These are phyloP conservation scores for Colletotrichum tamarilloi DNA, from an alignment of 2,329 filamentous ascomycete species.

Conservation along the genomic window DNA sequence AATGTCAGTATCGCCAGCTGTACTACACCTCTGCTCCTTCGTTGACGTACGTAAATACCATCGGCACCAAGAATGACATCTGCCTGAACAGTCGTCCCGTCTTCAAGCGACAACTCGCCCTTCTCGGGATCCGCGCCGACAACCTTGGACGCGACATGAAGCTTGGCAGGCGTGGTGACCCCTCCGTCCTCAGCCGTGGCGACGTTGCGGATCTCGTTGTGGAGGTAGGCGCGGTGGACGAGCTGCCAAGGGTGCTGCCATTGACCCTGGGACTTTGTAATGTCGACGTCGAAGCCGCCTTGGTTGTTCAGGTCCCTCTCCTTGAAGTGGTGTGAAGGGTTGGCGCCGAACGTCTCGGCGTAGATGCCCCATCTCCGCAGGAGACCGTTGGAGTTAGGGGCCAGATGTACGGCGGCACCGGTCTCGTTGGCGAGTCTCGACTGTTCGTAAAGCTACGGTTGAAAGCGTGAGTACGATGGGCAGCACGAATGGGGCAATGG, in stretches of 20 bases:
- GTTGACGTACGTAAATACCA: constrained; percentile 57
- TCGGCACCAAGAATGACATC: constrained; percentile 67
- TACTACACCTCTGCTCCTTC: constrained; percentile 40
- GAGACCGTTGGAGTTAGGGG: constrained; percentile 70
- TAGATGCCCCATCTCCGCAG: constrained; percentile 54
- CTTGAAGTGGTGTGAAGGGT: constrained; percentile 38
- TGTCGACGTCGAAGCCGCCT: constrained; percentile 46
- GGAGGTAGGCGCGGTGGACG: constrained; percentile 62
- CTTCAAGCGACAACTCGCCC: constrained; percentile 56
- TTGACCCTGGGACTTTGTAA: constrained; percentile 48
- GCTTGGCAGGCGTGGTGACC: constrained; percentile 47
- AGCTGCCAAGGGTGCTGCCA: constrained; percentile 62
- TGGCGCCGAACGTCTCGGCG: constrained; percentile 51
- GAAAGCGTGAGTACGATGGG: background rate
- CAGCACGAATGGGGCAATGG: background rate
- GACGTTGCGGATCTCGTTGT: constrained; percentile 57
- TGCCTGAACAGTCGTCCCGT: constrained; percentile 54
- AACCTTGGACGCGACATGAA: constrained; percentile 55
- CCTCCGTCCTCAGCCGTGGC: constrained; percentile 51
- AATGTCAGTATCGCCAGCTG: background rate
- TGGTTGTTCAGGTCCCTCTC: constrained; percentile 53
- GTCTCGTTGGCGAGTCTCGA: constrained; percentile 65
- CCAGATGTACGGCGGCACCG: constrained; percentile 72
- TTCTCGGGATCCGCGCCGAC: constrained; percentile 52
- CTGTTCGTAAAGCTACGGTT: constrained; percentile 62